These are phyloP conservation scores for Ceratocystis cubensis DNA, from an alignment of 2,329 filamentous ascomycete genomes.

Conservation along the genomic window DNA sequence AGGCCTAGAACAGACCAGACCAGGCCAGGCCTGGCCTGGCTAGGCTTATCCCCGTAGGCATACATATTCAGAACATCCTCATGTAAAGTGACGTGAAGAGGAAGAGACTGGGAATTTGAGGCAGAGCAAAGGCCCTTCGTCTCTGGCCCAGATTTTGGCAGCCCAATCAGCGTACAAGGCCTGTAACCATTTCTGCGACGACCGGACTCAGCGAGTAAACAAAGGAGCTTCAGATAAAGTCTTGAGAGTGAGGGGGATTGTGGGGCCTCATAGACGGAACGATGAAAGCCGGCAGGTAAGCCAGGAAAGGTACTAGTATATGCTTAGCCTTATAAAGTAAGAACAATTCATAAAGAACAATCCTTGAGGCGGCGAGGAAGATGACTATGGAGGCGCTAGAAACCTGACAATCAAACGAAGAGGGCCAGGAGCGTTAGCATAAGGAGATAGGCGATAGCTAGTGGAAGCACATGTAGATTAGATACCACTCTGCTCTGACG, in stretches of 20 bases:
- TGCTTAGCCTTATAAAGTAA: not conserved
- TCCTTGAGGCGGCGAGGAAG: conserved; percentile 1
- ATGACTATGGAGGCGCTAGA: conserved; percentile 1
- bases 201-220: not conserved
- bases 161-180: too few relatives aligned
- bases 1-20: conserved; percentile 5
- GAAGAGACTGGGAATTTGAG: not conserved
- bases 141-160: too few relatives aligned
- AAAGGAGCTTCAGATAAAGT: not conserved
- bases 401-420: conserved; percentile 3
- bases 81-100: not conserved
- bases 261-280: not conserved
- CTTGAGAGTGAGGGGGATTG: too few relatives aligned
- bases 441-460: not conserved
- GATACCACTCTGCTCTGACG: not conserved
- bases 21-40: not conserved
- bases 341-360: not conserved
- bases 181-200: not conserved
- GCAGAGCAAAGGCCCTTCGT: not conserved
- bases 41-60: not conserved
- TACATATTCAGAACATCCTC: not conserved
- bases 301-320: not conserved
- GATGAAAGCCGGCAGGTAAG: not conserved
- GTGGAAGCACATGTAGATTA: not conserved
- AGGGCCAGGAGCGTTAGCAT: not conserved